Evolutionary conservation across 2,329 filamentous ascomycete genomes (phyloP).

Genomic region (Dactylonectria estremocensis): DNA sequence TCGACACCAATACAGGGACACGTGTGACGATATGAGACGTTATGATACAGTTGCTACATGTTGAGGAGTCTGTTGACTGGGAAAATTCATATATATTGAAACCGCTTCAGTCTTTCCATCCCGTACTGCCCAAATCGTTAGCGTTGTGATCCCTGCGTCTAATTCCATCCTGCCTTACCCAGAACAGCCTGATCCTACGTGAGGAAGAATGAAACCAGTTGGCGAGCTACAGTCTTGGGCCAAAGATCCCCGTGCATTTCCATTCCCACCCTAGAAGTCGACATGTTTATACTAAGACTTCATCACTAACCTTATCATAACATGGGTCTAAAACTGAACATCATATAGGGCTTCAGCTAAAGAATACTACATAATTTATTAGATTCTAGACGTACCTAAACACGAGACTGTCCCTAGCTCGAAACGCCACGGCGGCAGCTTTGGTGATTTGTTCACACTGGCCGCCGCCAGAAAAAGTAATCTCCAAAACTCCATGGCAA

Average conservation of each 20-base stretch:
- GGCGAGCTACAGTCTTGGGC: not conserved
- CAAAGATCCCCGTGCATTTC: too few relatives aligned
- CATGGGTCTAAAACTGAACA: too few relatives aligned
- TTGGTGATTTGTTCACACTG: slow-evolving; percentile 1
- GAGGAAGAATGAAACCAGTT: slow-evolving; percentile 3
- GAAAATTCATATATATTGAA: slow-evolving; percentile 15
- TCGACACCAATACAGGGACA: not conserved
- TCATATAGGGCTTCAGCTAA: too few relatives aligned
- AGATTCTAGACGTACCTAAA: too few relatives aligned
- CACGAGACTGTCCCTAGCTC: not conserved
- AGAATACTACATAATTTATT: too few relatives aligned
- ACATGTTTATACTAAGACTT: too few relatives aligned
- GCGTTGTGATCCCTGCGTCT: slow-evolving; percentile 3
- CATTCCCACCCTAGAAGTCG: too few relatives aligned
- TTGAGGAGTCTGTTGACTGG: slow-evolving; percentile 16
- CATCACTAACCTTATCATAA: too few relatives aligned
- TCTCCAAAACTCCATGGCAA: slow-evolving; percentile 41
- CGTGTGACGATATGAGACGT: slow-evolving; percentile 22
- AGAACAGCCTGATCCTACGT: not conserved
- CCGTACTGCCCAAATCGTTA: not conserved
- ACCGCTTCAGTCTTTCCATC: slow-evolving; percentile 2
- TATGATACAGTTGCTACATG: slow-evolving; percentile 21
- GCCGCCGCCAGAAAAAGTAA: slow-evolving; percentile 4
- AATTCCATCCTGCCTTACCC: slow-evolving; percentile 4
- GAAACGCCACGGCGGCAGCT: slow-evolving; percentile 18